Evolutionary conservation across 441 rosid genomes (phyloP), one percentile per base, ranked within the genome.

Genomic region (Euphorbia corollata): DNA sequence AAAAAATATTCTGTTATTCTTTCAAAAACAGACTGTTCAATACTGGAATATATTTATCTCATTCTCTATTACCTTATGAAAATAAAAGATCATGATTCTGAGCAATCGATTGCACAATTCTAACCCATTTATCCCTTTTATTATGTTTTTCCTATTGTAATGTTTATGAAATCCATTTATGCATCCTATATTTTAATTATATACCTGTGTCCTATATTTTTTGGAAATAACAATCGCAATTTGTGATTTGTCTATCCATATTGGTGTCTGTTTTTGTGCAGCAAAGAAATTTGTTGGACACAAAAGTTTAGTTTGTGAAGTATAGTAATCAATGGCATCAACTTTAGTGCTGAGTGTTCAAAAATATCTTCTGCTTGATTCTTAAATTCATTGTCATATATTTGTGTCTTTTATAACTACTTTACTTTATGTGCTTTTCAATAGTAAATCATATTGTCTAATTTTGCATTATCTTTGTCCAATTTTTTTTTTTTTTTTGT

Each of bases 401-500:
- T 10, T 16, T 1, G 2, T 0, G 54, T 50, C 18, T 16, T 56
- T 56, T 56, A 7, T 13, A 1, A 23, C n/a, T 11, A 56, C 27
- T 24, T 32, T 59, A 15, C n/a, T 61, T 2, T 22, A 15, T 53
- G 16, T 54, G 39, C 8, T 51, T 24, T n/a, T 32, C 5, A 1
- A 58, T 5, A 5, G 20, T 56, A 23, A 22, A 34, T 34, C 9
- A 8, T 41, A 18, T 27, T 55, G 39, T 24, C n/a, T 22, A 11
- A 16, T 15, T 15, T 56, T 58, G 5, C 8, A 62, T 3, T 59
- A 13, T 38, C n/a, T 45, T 1, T 57, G 41, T 36, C 41, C 68
- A 23, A 64, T 51, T 59, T 78, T 24, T 4, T n/a, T n/a, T n/a
- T n/a, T n/a, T n/a, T n/a, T n/a, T n/a, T 68, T 53, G 11, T 78